These are phyloP conservation scores for Acacia confusa DNA, from an alignment of 306 rosid genomes.

Conservation along the genomic window DNA sequence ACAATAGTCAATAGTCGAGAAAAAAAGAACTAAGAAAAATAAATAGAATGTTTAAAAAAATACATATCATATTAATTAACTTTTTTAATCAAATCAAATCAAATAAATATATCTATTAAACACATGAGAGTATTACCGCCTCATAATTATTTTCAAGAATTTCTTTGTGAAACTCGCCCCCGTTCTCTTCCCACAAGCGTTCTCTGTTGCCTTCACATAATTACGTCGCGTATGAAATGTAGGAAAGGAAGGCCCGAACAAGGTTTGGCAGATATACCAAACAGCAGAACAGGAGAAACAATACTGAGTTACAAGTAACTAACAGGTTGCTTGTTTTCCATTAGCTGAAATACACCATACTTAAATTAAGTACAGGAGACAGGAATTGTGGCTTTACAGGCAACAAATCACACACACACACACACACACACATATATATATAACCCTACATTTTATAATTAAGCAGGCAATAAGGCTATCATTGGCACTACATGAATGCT, in stretches of 20 bases:
- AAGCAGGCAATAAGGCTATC: conserved; percentile 29
- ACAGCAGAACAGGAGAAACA: background rate
- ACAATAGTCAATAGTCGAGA: too few species aligned
- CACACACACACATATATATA: background rate
- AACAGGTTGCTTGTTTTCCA: conserved; percentile 23
- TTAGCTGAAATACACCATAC: conserved; percentile 23
- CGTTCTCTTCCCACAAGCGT: background rate
- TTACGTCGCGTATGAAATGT: background rate
- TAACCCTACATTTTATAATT: conserved; percentile 43
- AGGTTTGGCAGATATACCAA: background rate
- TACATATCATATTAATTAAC: too few species aligned
- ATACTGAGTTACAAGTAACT: conserved; percentile 1
- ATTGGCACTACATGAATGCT: conserved; percentile 44
- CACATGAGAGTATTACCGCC: too few species aligned
- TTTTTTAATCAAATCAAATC: too few species aligned
- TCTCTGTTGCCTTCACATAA: background rate
- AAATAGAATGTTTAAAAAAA: too few species aligned
- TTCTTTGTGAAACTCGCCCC: background rate
- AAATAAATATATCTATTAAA: too few species aligned
- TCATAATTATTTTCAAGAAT: background rate
- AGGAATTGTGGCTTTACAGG: conserved; percentile 45
- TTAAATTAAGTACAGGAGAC: conserved; percentile 20
- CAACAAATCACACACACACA: conserved; percentile 9
- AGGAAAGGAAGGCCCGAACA: background rate
- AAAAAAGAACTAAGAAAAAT: too few species aligned